Evolutionary conservation across 345 rosid species (phyloP).

Genomic region (Pistacia integerrima): DNA sequence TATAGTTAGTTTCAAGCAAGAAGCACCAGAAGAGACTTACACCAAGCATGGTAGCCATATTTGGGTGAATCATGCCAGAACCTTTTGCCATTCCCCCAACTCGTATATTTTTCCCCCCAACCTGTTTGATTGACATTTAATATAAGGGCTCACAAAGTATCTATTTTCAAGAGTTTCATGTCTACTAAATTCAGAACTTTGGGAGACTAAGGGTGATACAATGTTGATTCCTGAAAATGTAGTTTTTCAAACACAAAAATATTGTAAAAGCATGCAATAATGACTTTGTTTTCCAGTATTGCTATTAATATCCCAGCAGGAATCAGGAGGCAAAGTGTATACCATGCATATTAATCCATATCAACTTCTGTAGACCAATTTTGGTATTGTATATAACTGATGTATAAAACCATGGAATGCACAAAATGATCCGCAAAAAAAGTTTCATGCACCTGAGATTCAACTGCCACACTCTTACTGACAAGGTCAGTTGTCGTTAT

Average conservation of each 20-base stretch:
- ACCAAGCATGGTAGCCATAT: conserved; percentile 97
- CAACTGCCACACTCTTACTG: conserved; percentile 95
- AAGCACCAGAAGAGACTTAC: conserved; percentile 50
- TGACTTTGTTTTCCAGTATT: not conserved
- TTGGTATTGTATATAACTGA: not conserved
- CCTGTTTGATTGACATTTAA: conserved; percentile 46
- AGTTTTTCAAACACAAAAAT: not conserved
- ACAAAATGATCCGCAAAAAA: not conserved
- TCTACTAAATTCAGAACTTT: conserved; percentile 3
- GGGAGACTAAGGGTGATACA: not conserved
- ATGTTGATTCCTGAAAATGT: not conserved
- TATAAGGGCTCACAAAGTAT: not conserved
- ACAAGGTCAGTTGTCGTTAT: conserved; percentile 96
- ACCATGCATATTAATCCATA: not conserved
- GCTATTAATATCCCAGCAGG: not conserved
- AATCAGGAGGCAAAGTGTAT: not conserved
- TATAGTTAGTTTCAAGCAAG: conserved; percentile 11
- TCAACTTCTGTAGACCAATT: not conserved
- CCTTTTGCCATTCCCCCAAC: conserved; percentile 99
- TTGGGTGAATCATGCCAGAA: conserved; percentile 98
- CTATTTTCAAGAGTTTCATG: not conserved
- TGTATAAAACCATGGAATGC: not conserved
- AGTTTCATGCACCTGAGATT: conserved; percentile 53
- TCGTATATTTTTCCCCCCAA: conserved; percentile 63
- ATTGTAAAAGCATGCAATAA: not conserved